phyloP scores from a whole-genome alignment of 495 filamentous ascomycete genomes.

The Hypoxylon lenormandii region DNA sequence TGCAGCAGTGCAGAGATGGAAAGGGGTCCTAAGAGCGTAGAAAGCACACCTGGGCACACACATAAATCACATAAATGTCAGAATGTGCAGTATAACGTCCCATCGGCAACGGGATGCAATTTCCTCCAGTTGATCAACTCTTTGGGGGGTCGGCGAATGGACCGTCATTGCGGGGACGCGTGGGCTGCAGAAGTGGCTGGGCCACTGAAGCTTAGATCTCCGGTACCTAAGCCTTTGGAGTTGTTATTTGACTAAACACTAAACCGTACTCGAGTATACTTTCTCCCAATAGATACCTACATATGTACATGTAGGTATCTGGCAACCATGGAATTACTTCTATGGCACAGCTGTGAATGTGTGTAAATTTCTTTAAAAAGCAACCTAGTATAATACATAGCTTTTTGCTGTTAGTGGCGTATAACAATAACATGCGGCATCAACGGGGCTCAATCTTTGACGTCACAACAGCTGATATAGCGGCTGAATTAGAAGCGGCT shows the following conservation, averaged over 20 bases:
- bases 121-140: conserved; percentile 40
- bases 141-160: conserved; percentile 31
- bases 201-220: conserved; percentile 1
- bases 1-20: conserved; percentile 43
- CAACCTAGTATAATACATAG: too few species aligned
- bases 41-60: too few species aligned
- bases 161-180: conserved; percentile 43
- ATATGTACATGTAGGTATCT: too few species aligned
- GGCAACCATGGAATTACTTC: too few species aligned
- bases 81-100: conserved; percentile 35
- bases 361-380: too few species aligned
- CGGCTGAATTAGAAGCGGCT: conserved; percentile 7
- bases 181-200: conserved; percentile 23
- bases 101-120: conserved; percentile 42
- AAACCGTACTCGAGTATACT: too few species aligned
- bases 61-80: too few species aligned
- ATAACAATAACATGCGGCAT: conserved; percentile 10
- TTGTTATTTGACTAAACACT: too few species aligned
- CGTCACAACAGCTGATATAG: conserved; percentile 28
- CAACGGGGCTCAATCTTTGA: conserved; percentile 28
- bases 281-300: too few species aligned
- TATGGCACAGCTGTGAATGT: too few species aligned
- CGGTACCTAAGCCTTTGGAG: too few species aligned
- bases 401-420: conserved; percentile 6
- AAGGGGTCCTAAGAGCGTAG: conserved; percentile 20